These are phyloP conservation scores for Termitomyces sp. DNA, from an alignment of 768 basidiomycete species.

Conservation along the genomic window DNA sequence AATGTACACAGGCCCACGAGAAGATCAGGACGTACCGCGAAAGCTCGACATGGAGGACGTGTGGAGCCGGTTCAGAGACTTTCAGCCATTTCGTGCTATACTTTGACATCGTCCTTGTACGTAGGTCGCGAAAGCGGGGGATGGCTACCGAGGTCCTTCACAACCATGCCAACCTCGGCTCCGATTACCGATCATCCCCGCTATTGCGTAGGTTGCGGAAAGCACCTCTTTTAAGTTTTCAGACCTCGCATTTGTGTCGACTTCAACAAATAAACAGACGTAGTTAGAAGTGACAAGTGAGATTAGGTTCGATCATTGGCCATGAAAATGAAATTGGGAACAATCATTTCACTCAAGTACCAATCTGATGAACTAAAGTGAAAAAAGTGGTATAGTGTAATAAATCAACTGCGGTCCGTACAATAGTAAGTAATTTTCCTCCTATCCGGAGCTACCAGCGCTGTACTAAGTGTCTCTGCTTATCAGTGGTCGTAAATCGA, in stretches of 20 bases:
- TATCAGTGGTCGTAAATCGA: background rate
- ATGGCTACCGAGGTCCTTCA: background rate
- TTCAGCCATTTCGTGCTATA: constrained; percentile 35
- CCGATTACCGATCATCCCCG: background rate
- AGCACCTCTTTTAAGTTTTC: background rate
- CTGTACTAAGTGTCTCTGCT: background rate
- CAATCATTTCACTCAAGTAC: background rate
- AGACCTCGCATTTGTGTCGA: background rate
- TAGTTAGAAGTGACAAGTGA: background rate
- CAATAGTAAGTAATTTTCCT: background rate
- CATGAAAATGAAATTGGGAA: no score
- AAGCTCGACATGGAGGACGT: constrained; percentile 42
- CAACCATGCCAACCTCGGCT: background rate
- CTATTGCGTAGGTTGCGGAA: no score
- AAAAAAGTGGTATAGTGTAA: constrained; percentile 6
- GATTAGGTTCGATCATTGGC: background rate
- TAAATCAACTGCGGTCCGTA: constrained; percentile 5
- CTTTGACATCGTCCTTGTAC: constrained; percentile 6
- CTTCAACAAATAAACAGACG: background rate
- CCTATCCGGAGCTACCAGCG: constrained; percentile 6
- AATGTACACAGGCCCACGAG: background rate
- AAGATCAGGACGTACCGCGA: constrained; percentile 28
- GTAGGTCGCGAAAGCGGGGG: background rate
- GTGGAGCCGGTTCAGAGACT: constrained; percentile 40
- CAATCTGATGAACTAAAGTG: background rate